phyloP scores from a whole-genome alignment of 306 rosid genomes.

The Trifolium repens region DNA sequence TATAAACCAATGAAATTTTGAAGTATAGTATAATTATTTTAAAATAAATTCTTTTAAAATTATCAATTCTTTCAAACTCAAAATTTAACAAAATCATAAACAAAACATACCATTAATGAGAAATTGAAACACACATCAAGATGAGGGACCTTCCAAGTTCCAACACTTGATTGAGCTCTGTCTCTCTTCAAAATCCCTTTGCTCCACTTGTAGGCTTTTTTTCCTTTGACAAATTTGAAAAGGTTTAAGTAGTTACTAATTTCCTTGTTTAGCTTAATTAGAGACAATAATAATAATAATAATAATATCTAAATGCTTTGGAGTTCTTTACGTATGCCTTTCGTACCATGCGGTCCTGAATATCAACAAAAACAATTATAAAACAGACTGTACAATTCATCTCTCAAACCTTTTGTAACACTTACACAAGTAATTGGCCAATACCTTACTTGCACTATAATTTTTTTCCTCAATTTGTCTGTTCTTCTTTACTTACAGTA shows the following conservation, averaged over 20 bases:
- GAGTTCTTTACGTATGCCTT: conserved; percentile 25
- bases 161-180: neutral
- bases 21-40: neutral
- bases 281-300: too few species aligned
- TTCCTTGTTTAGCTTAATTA: neutral
- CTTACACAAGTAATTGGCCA: conserved; percentile 22
- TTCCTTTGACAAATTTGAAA: neutral
- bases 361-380: neutral
- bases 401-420: conserved; percentile 1
- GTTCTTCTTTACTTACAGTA: neutral
- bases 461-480: neutral
- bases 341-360: neutral
- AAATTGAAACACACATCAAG: neutral
- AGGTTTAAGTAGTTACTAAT: neutral
- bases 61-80: neutral
- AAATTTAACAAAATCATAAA: neutral
- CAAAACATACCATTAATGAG: neutral
- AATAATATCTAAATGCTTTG: neutral
- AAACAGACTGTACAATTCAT: neutral
- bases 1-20: neutral
- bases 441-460: conserved; percentile 28
- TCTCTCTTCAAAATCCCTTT: neutral
- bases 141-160: neutral
- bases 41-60: too few species aligned
- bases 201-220: neutral